Evolutionary conservation across 2,329 filamentous ascomycete species (phyloP).

Genomic region (Fusarium zealandicum): DNA sequence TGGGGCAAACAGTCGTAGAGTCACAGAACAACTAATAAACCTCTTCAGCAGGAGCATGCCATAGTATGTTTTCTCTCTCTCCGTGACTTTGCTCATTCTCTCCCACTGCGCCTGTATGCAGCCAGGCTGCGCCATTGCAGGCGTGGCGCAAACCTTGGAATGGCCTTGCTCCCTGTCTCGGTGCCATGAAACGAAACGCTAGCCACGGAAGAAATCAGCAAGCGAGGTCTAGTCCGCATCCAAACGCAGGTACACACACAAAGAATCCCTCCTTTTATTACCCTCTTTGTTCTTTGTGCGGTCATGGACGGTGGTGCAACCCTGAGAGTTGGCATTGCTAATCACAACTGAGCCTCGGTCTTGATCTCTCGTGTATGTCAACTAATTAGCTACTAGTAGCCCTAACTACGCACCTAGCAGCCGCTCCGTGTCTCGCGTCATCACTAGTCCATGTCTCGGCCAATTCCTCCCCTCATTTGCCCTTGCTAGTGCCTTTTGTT

Average conservation of each 20-base stretch:
- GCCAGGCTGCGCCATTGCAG: not conserved
- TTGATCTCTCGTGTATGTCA: no score
- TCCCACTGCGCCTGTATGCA: no score
- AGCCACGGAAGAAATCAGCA: constrained; percentile 29
- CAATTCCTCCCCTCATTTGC: constrained; percentile 12
- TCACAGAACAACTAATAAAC: no score
- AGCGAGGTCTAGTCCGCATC: constrained; percentile 26
- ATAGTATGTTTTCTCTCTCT: not conserved
- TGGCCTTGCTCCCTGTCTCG: constrained; percentile 24
- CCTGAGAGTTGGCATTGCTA: no score
- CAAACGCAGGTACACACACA: constrained; percentile 22
- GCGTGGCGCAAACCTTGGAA: constrained; percentile 23
- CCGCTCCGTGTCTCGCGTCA: constrained; percentile 26
- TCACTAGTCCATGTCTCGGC: constrained; percentile 24
- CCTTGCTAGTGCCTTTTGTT: not conserved
- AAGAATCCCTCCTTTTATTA: no score
- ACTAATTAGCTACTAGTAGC: constrained; percentile 4
- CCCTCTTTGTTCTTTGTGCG: no score
- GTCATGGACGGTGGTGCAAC: no score
- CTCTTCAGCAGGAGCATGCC: constrained; percentile 8
- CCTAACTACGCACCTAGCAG: no score
- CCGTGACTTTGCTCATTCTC: constrained; percentile 2
- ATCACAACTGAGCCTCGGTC: no score
- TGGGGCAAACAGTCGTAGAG: not conserved
- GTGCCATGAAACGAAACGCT: constrained; percentile 34